Percentiles rank a stretch among this genome's conserved stretches.
phyloP scores from a whole-genome alignment of 2,329 filamentous ascomycete species.

The Penicillium griseofulvum region DNA sequence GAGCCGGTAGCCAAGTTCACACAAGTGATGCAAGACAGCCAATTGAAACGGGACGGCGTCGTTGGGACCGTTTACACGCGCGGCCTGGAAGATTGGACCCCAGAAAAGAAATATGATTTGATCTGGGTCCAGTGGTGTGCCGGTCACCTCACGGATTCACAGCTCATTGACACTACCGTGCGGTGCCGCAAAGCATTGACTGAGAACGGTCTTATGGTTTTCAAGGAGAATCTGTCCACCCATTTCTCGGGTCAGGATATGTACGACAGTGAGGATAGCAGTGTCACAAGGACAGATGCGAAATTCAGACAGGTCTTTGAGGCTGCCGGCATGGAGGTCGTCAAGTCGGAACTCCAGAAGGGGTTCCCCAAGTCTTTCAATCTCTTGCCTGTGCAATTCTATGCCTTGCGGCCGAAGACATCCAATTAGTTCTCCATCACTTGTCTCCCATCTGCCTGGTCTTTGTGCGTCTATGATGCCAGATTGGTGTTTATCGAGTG shows the following conservation, averaged over 20 bases:
- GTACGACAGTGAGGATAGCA: slow-evolving; percentile 73
- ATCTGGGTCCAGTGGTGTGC: slow-evolving; percentile 93
- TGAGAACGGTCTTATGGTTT: slow-evolving; percentile 54
- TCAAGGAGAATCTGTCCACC: slow-evolving; percentile 77
- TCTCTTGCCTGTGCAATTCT: slow-evolving; percentile 73
- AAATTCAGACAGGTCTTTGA: slow-evolving; percentile 71
- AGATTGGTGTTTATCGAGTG: neutral
- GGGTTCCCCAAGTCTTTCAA: slow-evolving; percentile 63
- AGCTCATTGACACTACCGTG: slow-evolving; percentile 66
- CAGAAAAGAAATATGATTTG: slow-evolving; percentile 63
- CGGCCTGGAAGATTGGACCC: slow-evolving; percentile 71
- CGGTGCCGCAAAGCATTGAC: slow-evolving; percentile 56
- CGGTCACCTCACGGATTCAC: slow-evolving; percentile 72
- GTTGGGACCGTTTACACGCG: slow-evolving; percentile 67
- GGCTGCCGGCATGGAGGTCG: slow-evolving; percentile 64
- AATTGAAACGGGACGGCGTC: slow-evolving; percentile 44
- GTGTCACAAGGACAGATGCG: slow-evolving; percentile 71
- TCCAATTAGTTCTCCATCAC: neutral
- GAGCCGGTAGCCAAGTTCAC: slow-evolving; percentile 86
- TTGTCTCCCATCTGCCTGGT: neutral
- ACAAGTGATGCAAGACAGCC: slow-evolving; percentile 49
- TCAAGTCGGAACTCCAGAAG: slow-evolving; percentile 68
- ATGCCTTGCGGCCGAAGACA: slow-evolving; percentile 62
- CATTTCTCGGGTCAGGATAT: slow-evolving; percentile 57
- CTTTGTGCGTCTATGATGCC: neutral